Evolutionary conservation across 2,329 filamentous ascomycete species (phyloP).

Genomic region (Leptographium wingfieldii): DNA sequence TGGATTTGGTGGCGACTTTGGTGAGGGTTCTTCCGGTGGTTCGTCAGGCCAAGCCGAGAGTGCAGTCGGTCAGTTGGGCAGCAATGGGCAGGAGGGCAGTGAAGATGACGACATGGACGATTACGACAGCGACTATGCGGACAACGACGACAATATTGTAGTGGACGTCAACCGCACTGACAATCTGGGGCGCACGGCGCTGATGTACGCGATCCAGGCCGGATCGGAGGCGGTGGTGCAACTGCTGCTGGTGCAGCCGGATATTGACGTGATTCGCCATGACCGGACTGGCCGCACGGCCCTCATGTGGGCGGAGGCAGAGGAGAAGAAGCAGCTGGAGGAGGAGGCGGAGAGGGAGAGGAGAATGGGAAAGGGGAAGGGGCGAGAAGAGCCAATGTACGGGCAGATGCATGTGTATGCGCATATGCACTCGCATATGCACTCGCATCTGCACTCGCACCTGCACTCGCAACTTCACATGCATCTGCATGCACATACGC

Average conservation of each 20-base stretch:
- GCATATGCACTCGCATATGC: neutral
- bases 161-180: neutral
- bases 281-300: neutral
- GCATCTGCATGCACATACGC: neutral
- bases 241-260: neutral
- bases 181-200: neutral
- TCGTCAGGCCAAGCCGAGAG: too few species aligned
- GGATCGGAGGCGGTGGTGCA: neutral
- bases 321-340: neutral
- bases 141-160: neutral
- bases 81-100: too few species aligned
- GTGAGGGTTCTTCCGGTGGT: too few species aligned
- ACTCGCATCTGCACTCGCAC: too few species aligned
- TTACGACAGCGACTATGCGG: neutral
- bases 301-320: neutral
- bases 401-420: too few species aligned
- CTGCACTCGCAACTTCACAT: neutral
- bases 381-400: too few species aligned
- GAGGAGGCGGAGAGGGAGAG: too few species aligned
- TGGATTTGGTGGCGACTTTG: neutral
- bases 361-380: too few species aligned
- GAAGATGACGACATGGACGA: too few species aligned
- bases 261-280: neutral
- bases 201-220: neutral
- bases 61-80: too few species aligned